Percentiles rank a stretch among this genome's conserved stretches.
Conservation (phyloP, 306 rosid genomes). For the Vigna unguiculata region DNA sequence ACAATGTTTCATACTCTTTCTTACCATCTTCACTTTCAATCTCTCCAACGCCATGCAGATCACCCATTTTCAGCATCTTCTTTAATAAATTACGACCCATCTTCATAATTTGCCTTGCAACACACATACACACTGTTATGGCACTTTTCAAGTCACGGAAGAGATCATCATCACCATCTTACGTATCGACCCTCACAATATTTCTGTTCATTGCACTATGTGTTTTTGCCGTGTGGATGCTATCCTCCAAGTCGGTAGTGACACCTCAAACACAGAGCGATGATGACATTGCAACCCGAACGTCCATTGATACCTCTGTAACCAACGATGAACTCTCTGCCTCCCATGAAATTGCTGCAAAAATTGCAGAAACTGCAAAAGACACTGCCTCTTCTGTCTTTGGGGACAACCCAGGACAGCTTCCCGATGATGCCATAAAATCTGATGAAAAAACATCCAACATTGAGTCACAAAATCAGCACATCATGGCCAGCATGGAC, state of each 20-base stretch:
- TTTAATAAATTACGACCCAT: conserved; percentile 36
- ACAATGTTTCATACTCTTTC: conserved; percentile 44
- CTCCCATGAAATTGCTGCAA: conserved; percentile 31
- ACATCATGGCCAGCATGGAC: conserved; percentile 9
- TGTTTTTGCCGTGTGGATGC: conserved; percentile 75
- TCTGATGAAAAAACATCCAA: conserved; percentile 49
- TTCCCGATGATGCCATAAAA: conserved; percentile 79
- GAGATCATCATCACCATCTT: conserved; percentile 69
- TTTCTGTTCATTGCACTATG: conserved; percentile 66
- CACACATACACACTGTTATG: conserved; percentile 43
- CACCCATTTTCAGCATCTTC: conserved; percentile 37
- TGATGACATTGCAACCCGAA: conserved; percentile 43
- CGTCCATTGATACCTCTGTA: conserved; percentile 38
- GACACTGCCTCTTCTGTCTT: conserved; percentile 37
- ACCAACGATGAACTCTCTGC: conserved; percentile 36
- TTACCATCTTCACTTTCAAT: conserved; percentile 37
- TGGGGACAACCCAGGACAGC: conserved; percentile 79
- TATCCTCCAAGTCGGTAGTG: conserved; percentile 53
- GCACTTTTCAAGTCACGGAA: conserved; percentile 67
- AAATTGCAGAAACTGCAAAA: background rate
- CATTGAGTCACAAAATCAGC: conserved; percentile 44
- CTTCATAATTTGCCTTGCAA: background rate
- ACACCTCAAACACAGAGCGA: conserved; percentile 42
- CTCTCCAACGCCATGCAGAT: conserved; percentile 2
- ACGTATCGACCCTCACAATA: conserved; percentile 62